A percentile compares a stretch with the other conserved stretches of the same genome.
phyloP scores from a whole-genome alignment of 2,329 filamentous ascomycete species.

The Xylariaceae sp. region DNA sequence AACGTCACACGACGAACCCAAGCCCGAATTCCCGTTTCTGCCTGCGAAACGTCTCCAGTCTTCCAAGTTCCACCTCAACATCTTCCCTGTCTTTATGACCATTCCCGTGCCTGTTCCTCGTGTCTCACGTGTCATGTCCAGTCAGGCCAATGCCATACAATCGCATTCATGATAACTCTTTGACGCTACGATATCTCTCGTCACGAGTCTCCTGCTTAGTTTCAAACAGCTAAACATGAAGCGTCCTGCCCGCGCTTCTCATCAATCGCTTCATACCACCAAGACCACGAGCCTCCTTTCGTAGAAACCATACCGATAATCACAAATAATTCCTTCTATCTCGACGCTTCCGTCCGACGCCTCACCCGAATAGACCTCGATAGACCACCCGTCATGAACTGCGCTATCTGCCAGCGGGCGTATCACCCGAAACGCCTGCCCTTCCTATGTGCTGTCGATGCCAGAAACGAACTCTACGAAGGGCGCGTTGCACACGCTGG shows the following conservation, averaged over 20 bases:
- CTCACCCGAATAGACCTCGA: not conserved
- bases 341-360: not conserved
- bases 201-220: slow-evolving; percentile 12
- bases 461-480: slow-evolving; percentile 62
- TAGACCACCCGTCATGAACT: slow-evolving; percentile 50
- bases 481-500: slow-evolving; percentile 55
- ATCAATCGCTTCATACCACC: slow-evolving; percentile 4
- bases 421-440: slow-evolving; percentile 52
- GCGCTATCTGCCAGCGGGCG: slow-evolving; percentile 59
- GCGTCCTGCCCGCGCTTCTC: slow-evolving; percentile 9
- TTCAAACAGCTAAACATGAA: slow-evolving; percentile 20
- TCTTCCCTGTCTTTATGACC: not conserved
- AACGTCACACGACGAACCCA: slow-evolving; percentile 22
- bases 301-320: slow-evolving; percentile 4
- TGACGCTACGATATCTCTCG: not conserved
- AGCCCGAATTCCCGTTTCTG: not conserved
- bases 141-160: not conserved
- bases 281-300: slow-evolving; percentile 10
- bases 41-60: not conserved
- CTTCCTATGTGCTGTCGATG: slow-evolving; percentile 65
- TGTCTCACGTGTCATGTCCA: slow-evolving; percentile 6
- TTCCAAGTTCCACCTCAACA: not conserved
- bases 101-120: not conserved
- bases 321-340: not conserved
- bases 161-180: not conserved